phyloP scores from a whole-genome alignment of 192 early-diverging fungal species.

The Polychytrium aggregatum region DNA sequence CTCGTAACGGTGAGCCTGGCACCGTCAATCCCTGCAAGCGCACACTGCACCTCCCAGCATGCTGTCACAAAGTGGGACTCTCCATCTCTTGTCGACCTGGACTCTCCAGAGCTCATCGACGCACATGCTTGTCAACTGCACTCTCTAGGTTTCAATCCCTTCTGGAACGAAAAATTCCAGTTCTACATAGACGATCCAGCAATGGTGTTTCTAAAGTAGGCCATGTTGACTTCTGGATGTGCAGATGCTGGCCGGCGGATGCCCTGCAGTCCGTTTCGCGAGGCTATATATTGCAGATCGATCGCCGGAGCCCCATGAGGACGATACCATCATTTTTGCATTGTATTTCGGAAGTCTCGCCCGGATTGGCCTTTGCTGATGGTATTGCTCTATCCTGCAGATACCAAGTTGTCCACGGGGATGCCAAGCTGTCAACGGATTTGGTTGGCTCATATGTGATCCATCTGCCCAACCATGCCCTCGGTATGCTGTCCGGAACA shows the following conservation, averaged over 20 bases:
- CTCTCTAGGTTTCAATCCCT: slow-evolving; percentile 35
- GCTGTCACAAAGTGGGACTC: not conserved
- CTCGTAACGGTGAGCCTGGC: slow-evolving; percentile 32
- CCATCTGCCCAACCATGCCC: slow-evolving; percentile 20
- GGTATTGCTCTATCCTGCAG: too few species aligned
- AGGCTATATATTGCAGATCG: not conserved
- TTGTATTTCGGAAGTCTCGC: too few species aligned
- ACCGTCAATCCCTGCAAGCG: not conserved
- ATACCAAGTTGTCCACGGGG: slow-evolving; percentile 24
- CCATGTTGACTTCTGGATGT: too few species aligned
- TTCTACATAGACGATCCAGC: slow-evolving; percentile 26
- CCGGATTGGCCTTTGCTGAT: too few species aligned
- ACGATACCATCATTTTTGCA: too few species aligned
- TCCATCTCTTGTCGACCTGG: not conserved
- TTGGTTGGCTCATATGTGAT: slow-evolving; percentile 30
- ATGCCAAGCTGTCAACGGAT: slow-evolving; percentile 17
- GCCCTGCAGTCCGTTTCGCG: not conserved
- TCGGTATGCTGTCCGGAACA: slow-evolving; percentile 25
- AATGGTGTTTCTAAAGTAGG: slow-evolving; percentile 32
- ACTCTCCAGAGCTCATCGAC: not conserved
- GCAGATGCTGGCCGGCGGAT: not conserved
- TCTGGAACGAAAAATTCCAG: slow-evolving; percentile 34
- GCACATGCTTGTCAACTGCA: not conserved
- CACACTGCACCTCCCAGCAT: not conserved
- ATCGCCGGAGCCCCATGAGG: too few species aligned